phyloP scores from a whole-genome alignment of 805 yeast genomes.

The Yamadazyma takamatsuzukensis region DNA sequence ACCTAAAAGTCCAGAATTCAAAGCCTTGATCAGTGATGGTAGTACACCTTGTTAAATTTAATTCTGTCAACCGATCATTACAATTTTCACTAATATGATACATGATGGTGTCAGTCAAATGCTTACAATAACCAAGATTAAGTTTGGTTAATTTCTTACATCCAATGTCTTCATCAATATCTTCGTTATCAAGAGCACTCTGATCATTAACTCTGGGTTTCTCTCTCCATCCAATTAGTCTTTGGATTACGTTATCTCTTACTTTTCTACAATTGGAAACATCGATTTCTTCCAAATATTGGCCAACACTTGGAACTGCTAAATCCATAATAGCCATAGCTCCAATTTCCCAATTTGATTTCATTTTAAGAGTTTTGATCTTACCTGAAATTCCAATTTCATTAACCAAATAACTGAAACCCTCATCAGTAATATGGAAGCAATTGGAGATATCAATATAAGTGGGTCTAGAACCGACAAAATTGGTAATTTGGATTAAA shows the following conservation, averaged over 20 bases:
- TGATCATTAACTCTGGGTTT: constrained; percentile 3
- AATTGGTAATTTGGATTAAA: constrained; percentile 56
- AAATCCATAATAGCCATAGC: constrained; percentile 83
- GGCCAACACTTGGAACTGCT: constrained; percentile 62
- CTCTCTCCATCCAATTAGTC: constrained; percentile 56
- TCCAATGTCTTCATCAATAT: constrained; percentile 38
- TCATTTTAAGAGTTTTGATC: constrained; percentile 54
- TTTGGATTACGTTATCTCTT: constrained; percentile 64
- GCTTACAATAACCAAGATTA: constrained; percentile 71
- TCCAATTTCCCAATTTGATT: constrained; percentile 71
- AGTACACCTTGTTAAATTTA: constrained; percentile 72
- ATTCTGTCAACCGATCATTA: constrained; percentile 47
- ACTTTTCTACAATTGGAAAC: constrained; percentile 72
- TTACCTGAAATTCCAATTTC: constrained; percentile 67
- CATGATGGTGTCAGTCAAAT: constrained; percentile 67
- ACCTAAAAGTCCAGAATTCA: constrained; percentile 56
- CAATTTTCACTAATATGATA: constrained; percentile 58
- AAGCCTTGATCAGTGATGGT: constrained; percentile 75
- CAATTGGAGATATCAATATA: constrained; percentile 65
- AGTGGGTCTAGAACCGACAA: constrained; percentile 67
- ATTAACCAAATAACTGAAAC: constrained; percentile 66
- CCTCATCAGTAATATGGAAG: constrained; percentile 73
- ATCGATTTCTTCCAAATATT: constrained; percentile 55
- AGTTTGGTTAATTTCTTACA: constrained; percentile 55
- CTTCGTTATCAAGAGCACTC: neutral